Base-by-base conservation (phyloP, 1,284 basidiomycete genomes). In the Ganoderma lingzhi region DNA sequence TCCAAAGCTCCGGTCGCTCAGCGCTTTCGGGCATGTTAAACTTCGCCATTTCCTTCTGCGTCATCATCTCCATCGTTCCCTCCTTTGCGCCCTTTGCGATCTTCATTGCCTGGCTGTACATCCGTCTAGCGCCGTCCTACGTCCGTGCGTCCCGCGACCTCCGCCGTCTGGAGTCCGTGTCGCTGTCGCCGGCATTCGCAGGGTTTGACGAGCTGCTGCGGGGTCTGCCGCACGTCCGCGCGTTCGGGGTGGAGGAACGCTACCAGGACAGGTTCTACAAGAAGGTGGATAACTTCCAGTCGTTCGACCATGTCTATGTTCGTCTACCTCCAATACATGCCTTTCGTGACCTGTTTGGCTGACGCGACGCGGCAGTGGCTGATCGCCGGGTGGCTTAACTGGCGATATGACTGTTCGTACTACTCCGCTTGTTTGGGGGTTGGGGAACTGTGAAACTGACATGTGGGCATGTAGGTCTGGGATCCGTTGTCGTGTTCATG, bases 171-270 rank as follows among this genome's bases (percentile, higher is more conserved):
- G 93, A 95, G 77, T 88, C 88, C 2, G 82, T 90, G 39, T 89
- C 88, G 17, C 81, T 92, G 15, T 92, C 90, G 2, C 90, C 91
- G 2, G 87, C 90, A 0, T 92, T 92, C 76, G 87, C 91, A 19
- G 92, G 92, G 0, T 95, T 93, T 76, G 91, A 92, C 70, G 94
- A 96, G 77, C 83, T 95, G 15, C 83, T 96, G 48, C 86, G 86
- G 51, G 95, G 95, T 4, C 87, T 95, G 51, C 83, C 90, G 39
- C 90, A 94, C 73, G 90, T 96, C 28, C 88, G 94, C 35, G 95
- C 94, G 0, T 96, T 95, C 78, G 92, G 90, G 2, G 93, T 93
- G 84, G 94, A 96, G 76, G 82, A 84, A 39, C 81, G 90, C 68
- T 95, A 95, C 79, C 92, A 95, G 75, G 84, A 91, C 70, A 74